Evolutionary conservation across 129 eudicot species (phyloP).

Genomic region (Helianthus annuus): DNA sequence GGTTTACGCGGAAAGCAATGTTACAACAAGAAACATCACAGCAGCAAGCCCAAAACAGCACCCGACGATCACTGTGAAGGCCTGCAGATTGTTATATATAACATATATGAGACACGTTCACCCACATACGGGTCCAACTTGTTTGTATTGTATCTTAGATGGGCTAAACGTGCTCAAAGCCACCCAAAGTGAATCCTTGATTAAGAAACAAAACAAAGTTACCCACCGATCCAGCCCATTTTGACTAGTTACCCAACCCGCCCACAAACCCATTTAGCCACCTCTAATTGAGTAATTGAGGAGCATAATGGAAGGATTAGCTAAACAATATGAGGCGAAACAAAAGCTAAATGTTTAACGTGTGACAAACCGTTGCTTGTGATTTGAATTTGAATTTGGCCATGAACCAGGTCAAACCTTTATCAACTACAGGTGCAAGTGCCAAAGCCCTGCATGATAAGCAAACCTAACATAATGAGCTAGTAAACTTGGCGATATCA

Average conservation of each 20-base stretch:
- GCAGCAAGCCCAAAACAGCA: slow-evolving; percentile 80
- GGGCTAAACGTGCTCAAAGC: neutral
- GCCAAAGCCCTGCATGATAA: slow-evolving; percentile 80
- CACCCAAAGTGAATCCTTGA: neutral
- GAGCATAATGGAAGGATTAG: neutral
- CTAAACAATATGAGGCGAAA: neutral
- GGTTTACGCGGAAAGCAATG: slow-evolving; percentile 63
- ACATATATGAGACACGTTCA: slow-evolving; percentile 3
- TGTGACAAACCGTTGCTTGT: slow-evolving; percentile 64
- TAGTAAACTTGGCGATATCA: neutral
- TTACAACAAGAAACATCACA: slow-evolving; percentile 61
- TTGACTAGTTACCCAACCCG: slow-evolving; percentile 12
- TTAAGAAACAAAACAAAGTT: neutral
- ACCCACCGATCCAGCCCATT: neutral
- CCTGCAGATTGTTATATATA: slow-evolving; percentile 48
- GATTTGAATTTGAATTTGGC: slow-evolving; percentile 67
- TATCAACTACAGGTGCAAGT: slow-evolving; percentile 92
- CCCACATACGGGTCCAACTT: neutral
- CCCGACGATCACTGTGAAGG: slow-evolving; percentile 73
- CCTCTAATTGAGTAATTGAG: neutral
- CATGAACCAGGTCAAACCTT: slow-evolving; percentile 83
- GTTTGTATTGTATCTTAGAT: neutral
- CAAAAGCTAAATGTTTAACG: neutral
- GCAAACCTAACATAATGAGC: neutral
- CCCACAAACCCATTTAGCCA: neutral